These are phyloP conservation scores for Zygotorulaspora florentina DNA, from an alignment of 805 yeast species.

Conservation along the genomic window DNA sequence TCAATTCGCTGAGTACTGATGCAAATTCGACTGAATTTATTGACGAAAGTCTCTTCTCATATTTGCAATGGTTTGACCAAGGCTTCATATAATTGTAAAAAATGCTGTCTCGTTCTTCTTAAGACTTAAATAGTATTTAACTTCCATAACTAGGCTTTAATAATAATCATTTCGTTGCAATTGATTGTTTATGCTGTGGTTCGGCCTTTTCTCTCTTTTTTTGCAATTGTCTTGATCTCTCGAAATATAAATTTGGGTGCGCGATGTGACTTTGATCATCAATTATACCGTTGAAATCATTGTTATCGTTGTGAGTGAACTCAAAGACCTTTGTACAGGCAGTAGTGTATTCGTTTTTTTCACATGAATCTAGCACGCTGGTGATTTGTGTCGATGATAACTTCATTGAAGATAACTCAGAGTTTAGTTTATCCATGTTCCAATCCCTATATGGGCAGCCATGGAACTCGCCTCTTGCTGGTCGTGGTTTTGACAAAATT, in stretches of 20 bases:
- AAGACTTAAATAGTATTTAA: background rate
- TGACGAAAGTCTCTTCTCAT: conserved; percentile 38
- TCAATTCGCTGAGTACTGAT: too few relatives aligned
- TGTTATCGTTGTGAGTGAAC: conserved; percentile 40
- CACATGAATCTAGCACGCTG: conserved; percentile 63
- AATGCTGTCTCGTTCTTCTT: background rate
- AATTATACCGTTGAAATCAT: conserved; percentile 37
- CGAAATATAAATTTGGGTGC: conserved; percentile 88
- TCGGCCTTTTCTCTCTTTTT: conserved; percentile 24
- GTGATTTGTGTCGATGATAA: conserved; percentile 46
- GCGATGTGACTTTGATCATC: conserved; percentile 59
- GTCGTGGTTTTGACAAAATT: conserved; percentile 67
- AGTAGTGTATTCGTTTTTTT: conserved; percentile 65
- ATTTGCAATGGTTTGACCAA: conserved; percentile 54
- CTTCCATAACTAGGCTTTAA: too few relatives aligned
- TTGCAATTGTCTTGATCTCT: conserved; percentile 61
- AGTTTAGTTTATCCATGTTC: conserved; percentile 55
- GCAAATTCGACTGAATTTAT: background rate
- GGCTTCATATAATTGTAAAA: conserved; percentile 10
- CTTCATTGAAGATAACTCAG: conserved; percentile 52
- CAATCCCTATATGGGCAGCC: conserved; percentile 92
- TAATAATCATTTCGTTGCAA: background rate
- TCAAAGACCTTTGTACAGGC: conserved; percentile 93
- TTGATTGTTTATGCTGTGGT: background rate
- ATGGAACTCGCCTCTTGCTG: conserved; percentile 65